phyloP scores from a whole-genome alignment of 169 alveolate genomes.

The Eimeria necatrix region DNA sequence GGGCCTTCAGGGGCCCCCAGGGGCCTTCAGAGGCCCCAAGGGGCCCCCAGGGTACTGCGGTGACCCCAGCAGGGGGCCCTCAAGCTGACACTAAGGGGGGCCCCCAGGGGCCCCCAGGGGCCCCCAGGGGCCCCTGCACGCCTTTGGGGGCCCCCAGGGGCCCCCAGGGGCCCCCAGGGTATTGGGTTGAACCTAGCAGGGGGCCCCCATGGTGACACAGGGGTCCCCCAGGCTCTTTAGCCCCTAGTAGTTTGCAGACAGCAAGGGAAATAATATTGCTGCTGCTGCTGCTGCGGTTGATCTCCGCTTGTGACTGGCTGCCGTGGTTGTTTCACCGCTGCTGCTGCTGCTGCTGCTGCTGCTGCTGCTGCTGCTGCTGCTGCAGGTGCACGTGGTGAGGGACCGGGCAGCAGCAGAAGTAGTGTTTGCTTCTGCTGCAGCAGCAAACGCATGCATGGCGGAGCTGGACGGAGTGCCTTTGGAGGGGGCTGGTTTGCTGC shows the following conservation, averaged over 20 bases:
- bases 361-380: slow-evolving; percentile 61
- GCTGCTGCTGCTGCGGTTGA: slow-evolving; percentile 32
- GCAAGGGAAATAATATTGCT: not conserved
- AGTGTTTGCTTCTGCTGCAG: slow-evolving; percentile 33
- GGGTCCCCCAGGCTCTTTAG: not conserved
- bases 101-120: too few species aligned
- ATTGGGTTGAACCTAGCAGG: too few species aligned
- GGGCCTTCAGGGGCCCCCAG: too few species aligned
- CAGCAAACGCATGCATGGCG: slow-evolving; percentile 41
- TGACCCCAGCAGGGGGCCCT: too few species aligned
- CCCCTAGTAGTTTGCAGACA: not conserved
- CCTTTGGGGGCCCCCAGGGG: too few species aligned
- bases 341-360: not conserved
- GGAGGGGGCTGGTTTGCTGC: slow-evolving; percentile 57
- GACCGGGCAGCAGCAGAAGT: slow-evolving; percentile 78
- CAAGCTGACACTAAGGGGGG: too few species aligned
- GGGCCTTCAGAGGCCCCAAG: too few species aligned
- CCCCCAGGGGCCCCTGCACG: too few species aligned
- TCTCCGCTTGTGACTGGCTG: not conserved
- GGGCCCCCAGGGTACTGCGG: too few species aligned
- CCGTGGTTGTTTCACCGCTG: not conserved
- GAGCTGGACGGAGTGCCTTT: slow-evolving; percentile 37
- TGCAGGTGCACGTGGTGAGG: slow-evolving; percentile 62
- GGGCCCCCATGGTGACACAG: not conserved
- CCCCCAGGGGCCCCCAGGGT: too few species aligned